Percentiles rank a stretch among this genome's conserved stretches.
phyloP scores from a whole-genome alignment of 1,139 yeast genomes.

The Geotrichum australiense region DNA sequence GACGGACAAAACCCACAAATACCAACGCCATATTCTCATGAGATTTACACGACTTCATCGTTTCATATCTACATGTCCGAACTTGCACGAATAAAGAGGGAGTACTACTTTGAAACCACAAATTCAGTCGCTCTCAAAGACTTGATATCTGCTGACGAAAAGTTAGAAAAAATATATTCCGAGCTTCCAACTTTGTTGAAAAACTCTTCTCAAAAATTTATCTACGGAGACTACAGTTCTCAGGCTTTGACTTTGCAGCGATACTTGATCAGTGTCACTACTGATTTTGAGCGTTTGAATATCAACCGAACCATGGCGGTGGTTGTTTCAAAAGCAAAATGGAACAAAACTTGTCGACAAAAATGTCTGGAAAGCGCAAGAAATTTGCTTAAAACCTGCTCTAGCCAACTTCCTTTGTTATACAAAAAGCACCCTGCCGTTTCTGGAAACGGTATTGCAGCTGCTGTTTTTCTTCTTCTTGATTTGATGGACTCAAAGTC shows the following conservation, averaged over 20 bases:
- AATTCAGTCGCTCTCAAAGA: neutral
- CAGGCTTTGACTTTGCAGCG: constrained; percentile 13
- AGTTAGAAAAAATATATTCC: neutral
- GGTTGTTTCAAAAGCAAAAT: constrained; percentile 13
- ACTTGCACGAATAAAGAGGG: constrained; percentile 14
- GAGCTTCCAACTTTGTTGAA: constrained; percentile 8
- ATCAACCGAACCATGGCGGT: constrained; percentile 17
- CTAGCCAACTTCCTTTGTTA: constrained; percentile 9
- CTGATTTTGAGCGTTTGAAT: constrained; percentile 16
- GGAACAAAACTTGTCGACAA: constrained; percentile 14
- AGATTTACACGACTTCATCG: constrained; percentile 8
- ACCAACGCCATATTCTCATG: constrained; percentile 7
- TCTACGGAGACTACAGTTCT: constrained; percentile 10
- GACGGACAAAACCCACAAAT: neutral
- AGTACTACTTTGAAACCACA: constrained; percentile 11
- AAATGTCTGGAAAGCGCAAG: constrained; percentile 14
- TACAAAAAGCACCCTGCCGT: constrained; percentile 18
- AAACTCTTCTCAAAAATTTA: constrained; percentile 5
- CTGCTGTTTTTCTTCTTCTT: constrained; percentile 17
- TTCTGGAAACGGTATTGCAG: constrained; percentile 18
- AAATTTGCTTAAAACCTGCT: constrained; percentile 9
- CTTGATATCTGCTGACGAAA: constrained; percentile 12
- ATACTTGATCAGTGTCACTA: constrained; percentile 14
- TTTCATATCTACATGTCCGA: constrained; percentile 13
- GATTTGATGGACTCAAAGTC: constrained; percentile 15